A percentile compares a stretch with the other conserved stretches of the same genome.
These are phyloP conservation scores for Trichoderma cornu-damae DNA, from an alignment of 2,329 filamentous ascomycete species.

Conservation along the genomic window DNA sequence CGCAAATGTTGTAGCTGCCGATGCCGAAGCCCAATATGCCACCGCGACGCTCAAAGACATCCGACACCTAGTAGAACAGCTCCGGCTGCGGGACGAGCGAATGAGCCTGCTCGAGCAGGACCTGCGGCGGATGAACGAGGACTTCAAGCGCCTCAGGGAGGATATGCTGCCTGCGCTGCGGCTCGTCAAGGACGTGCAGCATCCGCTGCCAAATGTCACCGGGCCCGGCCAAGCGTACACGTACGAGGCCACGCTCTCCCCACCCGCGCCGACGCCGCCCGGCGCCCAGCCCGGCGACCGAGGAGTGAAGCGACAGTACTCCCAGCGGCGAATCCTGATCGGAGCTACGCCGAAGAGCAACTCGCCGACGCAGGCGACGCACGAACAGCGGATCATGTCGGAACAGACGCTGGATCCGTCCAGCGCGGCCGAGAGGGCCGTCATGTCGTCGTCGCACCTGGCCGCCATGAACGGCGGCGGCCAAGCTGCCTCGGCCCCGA, in stretches of 20 bases:
- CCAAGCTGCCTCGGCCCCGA: slow-evolving; percentile 44
- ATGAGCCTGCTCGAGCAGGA: slow-evolving; percentile 80
- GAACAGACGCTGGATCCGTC: slow-evolving; percentile 64
- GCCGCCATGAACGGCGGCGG: slow-evolving; percentile 60
- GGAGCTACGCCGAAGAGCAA: slow-evolving; percentile 68
- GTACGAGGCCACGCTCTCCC: slow-evolving; percentile 49
- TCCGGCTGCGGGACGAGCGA: slow-evolving; percentile 83
- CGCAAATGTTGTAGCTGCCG: slow-evolving; percentile 61
- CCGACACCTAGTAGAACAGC: slow-evolving; percentile 80
- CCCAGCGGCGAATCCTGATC: slow-evolving; percentile 68
- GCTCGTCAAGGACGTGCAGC: slow-evolving; percentile 84
- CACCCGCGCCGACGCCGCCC: slow-evolving; percentile 53
- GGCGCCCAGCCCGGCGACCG: slow-evolving; percentile 44
- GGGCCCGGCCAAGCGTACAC: slow-evolving; percentile 38
- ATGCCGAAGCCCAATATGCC: slow-evolving; percentile 78
- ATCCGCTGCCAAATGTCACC: slow-evolving; percentile 64
- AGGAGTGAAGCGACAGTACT: slow-evolving; percentile 65
- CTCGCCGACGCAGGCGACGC: slow-evolving; percentile 67
- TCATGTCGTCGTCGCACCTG: slow-evolving; percentile 63
- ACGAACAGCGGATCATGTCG: slow-evolving; percentile 56
- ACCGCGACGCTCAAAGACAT: slow-evolving; percentile 91
- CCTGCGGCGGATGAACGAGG: slow-evolving; percentile 75
- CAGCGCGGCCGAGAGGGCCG: slow-evolving; percentile 61
- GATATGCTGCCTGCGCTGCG: slow-evolving; percentile 88
- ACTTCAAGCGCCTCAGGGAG: slow-evolving; percentile 82